These are phyloP conservation scores for Gamsiella multidivaricata DNA, from an alignment of 192 early-diverging fungal species.

Conservation along the genomic window DNA sequence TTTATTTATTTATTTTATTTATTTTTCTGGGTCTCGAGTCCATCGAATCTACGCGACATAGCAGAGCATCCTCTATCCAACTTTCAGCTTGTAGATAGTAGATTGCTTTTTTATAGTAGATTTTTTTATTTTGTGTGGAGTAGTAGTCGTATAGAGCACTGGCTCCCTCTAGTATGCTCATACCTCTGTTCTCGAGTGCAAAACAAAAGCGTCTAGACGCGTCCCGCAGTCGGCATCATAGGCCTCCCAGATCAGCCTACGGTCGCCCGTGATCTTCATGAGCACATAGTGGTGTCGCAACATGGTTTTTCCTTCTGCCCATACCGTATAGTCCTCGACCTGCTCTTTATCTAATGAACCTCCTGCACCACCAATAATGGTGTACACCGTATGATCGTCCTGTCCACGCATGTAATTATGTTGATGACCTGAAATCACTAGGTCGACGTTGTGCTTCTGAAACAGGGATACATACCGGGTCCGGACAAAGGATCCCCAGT, in stretches of 20 bases:
- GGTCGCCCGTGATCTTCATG: conserved; percentile 55
- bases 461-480: conserved; percentile 74
- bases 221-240: conserved; percentile 52
- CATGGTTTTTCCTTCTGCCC: conserved; percentile 39
- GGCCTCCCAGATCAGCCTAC: conserved; percentile 54
- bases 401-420: conserved; percentile 80
- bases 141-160: too few species aligned
- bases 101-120: too few species aligned
- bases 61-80: too few species aligned
- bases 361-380: conserved; percentile 81
- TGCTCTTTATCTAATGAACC: conserved; percentile 69
- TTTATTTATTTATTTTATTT: too few species aligned
- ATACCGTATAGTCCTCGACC: conserved; percentile 71
- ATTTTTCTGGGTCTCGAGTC: too few species aligned
- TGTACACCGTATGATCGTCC: conserved; percentile 66
- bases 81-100: too few species aligned
- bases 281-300: conserved; percentile 55
- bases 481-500: conserved; percentile 78
- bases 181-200: conserved; percentile 46
- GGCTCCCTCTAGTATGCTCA: background rate
- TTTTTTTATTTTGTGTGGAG: too few species aligned
- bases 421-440: conserved; percentile 83
- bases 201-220: conserved; percentile 49
- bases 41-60: too few species aligned
- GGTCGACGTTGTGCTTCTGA: conserved; percentile 71